These are phyloP conservation scores for Lizonia empirigonia DNA, from an alignment of 2,329 filamentous ascomycete species.

Conservation along the genomic window DNA sequence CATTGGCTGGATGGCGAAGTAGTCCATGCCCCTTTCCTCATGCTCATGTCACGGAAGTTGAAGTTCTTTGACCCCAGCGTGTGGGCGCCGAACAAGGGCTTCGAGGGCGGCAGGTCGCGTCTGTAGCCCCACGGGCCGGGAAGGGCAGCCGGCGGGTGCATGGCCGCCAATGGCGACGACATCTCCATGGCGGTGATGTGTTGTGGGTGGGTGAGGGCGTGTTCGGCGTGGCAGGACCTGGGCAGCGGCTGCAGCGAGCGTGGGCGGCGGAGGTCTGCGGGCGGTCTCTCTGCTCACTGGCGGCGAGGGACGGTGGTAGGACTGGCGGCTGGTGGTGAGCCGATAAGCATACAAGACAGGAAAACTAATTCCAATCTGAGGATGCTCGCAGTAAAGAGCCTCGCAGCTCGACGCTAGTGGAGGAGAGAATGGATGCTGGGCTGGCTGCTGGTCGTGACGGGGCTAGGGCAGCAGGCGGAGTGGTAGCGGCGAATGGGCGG, in stretches of 20 bases:
- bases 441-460: slow-evolving; percentile 22
- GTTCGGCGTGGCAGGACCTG: slow-evolving; percentile 12
- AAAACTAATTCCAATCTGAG: slow-evolving; percentile 50
- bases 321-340: slow-evolving; percentile 19
- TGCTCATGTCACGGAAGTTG: slow-evolving; percentile 76
- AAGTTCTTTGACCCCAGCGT: slow-evolving; percentile 68
- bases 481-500: slow-evolving; percentile 26
- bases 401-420: slow-evolving; percentile 18
- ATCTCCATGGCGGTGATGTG: slow-evolving; percentile 90
- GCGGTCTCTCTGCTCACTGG: slow-evolving; percentile 25
- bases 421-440: slow-evolving; percentile 2
- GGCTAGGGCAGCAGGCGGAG: slow-evolving; percentile 19
- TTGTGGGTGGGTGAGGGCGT: slow-evolving; percentile 64
- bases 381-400: slow-evolving; percentile 41
- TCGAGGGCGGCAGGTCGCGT: slow-evolving; percentile 60
- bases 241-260: slow-evolving; percentile 26
- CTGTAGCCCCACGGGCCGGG: slow-evolving; percentile 68
- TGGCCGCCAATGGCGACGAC: slow-evolving; percentile 90
- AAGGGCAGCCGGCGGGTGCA: slow-evolving; percentile 72
- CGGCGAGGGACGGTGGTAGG: slow-evolving; percentile 24
- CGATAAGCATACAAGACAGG: slow-evolving; percentile 48
- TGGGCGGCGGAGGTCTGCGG: slow-evolving; percentile 23
- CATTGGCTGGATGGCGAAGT: slow-evolving; percentile 79
- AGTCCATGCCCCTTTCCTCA: slow-evolving; percentile 75
- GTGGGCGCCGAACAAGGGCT: slow-evolving; percentile 59